Evolutionary conservation across 2,329 filamentous ascomycete species (phyloP).

Genomic region (Aureobasidium melanogenum): DNA sequence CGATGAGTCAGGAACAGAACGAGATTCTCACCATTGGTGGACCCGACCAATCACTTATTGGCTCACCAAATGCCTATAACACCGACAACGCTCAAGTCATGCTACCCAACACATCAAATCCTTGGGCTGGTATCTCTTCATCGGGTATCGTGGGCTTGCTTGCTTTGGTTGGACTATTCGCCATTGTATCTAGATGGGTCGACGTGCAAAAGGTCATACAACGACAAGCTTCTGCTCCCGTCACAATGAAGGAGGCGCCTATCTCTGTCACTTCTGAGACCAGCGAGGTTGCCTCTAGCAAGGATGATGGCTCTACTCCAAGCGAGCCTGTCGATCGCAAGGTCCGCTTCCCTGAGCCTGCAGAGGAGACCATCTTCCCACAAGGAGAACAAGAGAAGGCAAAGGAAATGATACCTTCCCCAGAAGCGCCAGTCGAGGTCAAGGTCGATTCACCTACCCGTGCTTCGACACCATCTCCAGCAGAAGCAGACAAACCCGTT

Average conservation of each 20-base stretch:
- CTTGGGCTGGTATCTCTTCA: background rate
- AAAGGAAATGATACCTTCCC: slow-evolving; percentile 11
- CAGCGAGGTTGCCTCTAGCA: background rate
- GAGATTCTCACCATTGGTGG: slow-evolving; percentile 13
- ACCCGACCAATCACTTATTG: slow-evolving; percentile 9
- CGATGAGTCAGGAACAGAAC: slow-evolving; percentile 8
- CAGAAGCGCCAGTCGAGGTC: background rate
- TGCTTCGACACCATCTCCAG: background rate
- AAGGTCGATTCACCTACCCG: slow-evolving; percentile 9
- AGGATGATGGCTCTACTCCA: background rate
- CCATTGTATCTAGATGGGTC: background rate
- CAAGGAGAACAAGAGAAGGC: slow-evolving; percentile 16
- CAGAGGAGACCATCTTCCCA: slow-evolving; percentile 27
- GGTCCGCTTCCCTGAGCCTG: slow-evolving; percentile 23
- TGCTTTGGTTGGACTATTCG: slow-evolving; percentile 1
- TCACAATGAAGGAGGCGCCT: background rate
- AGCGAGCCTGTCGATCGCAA: background rate
- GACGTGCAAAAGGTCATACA: background rate
- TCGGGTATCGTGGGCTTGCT: background rate
- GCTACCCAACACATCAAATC: background rate
- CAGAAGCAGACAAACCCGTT: slow-evolving; percentile 7
- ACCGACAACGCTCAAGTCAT: background rate
- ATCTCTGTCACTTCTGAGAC: background rate
- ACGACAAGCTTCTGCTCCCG: background rate
- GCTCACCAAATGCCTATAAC: background rate